Percentiles rank a stretch among this genome's conserved stretches.
Evolutionary conservation across 2,329 filamentous ascomycete genomes (phyloP).

Genomic region (Parascedosporium putredinis): DNA sequence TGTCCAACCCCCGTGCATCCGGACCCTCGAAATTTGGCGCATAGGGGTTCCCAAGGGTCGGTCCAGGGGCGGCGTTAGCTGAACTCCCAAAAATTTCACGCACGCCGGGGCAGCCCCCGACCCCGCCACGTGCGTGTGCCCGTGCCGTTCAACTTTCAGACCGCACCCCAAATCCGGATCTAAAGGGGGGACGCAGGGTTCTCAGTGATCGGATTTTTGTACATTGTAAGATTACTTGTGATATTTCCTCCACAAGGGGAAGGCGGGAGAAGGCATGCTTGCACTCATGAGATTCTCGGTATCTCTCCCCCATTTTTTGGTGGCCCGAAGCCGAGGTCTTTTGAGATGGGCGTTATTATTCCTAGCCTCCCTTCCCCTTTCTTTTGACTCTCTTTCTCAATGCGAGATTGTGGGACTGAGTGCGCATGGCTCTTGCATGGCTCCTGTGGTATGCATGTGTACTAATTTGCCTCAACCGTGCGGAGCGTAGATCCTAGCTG

Average conservation of each 20-base stretch:
- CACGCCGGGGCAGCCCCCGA: not conserved
- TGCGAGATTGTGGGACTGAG: not conserved
- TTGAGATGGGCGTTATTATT: too few relatives aligned
- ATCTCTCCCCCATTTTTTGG: too few relatives aligned
- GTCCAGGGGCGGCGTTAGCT: not conserved
- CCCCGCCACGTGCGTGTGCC: not conserved
- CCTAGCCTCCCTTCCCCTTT: not conserved
- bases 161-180: not conserved
- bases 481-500: not conserved
- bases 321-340: too few relatives aligned
- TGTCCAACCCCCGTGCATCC: not conserved
- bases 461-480: not conserved
- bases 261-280: too few relatives aligned
- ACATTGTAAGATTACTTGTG: not conserved
- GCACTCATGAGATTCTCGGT: too few relatives aligned
- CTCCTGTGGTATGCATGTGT: slow-evolving; percentile 7
- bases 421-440: not conserved
- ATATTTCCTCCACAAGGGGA: too few relatives aligned
- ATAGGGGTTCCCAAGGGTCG: not conserved
- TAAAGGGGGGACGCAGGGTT: not conserved
- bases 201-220: not conserved
- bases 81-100: not conserved
- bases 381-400: too few relatives aligned
- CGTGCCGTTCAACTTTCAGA: not conserved
- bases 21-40: not conserved